These are phyloP conservation scores for Gardenia jasminoides DNA, from an alignment of 257 asterid species.

Conservation along the genomic window DNA sequence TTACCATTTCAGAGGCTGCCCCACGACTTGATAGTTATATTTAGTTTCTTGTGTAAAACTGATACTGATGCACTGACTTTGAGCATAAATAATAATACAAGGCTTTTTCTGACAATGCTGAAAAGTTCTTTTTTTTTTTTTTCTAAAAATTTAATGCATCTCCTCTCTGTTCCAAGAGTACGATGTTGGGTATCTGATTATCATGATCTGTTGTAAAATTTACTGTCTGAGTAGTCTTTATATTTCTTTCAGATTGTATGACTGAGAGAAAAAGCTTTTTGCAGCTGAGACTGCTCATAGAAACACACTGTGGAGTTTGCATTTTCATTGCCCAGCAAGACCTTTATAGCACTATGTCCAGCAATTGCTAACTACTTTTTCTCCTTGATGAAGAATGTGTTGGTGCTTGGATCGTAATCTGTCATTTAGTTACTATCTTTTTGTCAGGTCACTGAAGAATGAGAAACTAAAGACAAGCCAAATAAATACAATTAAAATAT, in stretches of 20 bases:
- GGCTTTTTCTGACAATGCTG: background rate
- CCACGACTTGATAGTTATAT: slow-evolving; percentile 46
- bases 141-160: background rate
- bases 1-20: slow-evolving; percentile 54
- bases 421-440: background rate
- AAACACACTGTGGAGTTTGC: slow-evolving; percentile 36
- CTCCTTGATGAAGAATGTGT: background rate
- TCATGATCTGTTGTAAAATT: background rate
- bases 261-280: slow-evolving; percentile 16
- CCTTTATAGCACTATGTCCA: slow-evolving; percentile 53
- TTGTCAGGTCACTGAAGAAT: background rate
- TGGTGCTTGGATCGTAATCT: slow-evolving; percentile 1
- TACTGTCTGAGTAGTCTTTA: background rate
- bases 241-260: slow-evolving; percentile 7
- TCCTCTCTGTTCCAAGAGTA: background rate
- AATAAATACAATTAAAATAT: background rate
- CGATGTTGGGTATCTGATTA: background rate
- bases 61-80: background rate
- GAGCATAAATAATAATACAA: background rate
- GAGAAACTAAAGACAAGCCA: background rate
- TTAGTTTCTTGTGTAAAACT: background rate
- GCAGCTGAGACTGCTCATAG: slow-evolving; percentile 52
- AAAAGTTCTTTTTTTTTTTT: too few species aligned
- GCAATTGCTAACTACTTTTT: slow-evolving; percentile 42
- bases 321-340: slow-evolving; percentile 42